A percentile compares a stretch with the other conserved stretches of the same genome.
These are phyloP conservation scores for Coemansia sp. DNA, from an alignment of 192 early-diverging fungal genomes.

Conservation along the genomic window DNA sequence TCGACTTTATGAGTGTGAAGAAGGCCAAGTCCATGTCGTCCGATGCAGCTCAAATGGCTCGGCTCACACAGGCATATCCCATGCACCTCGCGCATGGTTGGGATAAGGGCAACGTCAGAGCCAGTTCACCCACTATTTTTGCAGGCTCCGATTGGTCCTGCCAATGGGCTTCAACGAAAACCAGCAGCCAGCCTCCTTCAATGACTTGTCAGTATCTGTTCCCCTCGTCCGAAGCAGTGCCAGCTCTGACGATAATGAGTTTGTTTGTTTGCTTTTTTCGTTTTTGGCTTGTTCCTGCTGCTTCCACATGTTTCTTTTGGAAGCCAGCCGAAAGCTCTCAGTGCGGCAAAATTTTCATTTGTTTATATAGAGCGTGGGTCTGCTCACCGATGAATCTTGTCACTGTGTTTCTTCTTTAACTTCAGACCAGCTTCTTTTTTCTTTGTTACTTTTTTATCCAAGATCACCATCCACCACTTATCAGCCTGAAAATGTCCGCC, in stretches of 20 bases:
- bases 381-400: not conserved
- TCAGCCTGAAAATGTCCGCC: constrained; percentile 15
- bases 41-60: too few species aligned
- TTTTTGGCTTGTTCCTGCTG: not conserved
- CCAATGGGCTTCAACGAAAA: not conserved
- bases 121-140: too few species aligned
- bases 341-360: not conserved
- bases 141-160: not conserved
- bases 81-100: too few species aligned
- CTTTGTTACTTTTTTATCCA: not conserved
- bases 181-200: not conserved
- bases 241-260: too few species aligned
- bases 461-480: not conserved
- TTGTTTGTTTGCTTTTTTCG: too few species aligned
- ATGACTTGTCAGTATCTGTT: too few species aligned
- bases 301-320: not conserved
- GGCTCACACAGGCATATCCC: too few species aligned
- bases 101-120: too few species aligned
- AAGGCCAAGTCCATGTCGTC: too few species aligned
- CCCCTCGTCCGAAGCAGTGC: not conserved
- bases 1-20: too few species aligned
- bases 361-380: not conserved
- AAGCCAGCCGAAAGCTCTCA: not conserved
- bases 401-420: not conserved
- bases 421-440: not conserved